Percentiles rank a stretch among this genome's conserved stretches.
Evolutionary conservation across 2,329 filamentous ascomycete genomes (phyloP).

Genomic region (Phyllosticta citrichinensis): DNA sequence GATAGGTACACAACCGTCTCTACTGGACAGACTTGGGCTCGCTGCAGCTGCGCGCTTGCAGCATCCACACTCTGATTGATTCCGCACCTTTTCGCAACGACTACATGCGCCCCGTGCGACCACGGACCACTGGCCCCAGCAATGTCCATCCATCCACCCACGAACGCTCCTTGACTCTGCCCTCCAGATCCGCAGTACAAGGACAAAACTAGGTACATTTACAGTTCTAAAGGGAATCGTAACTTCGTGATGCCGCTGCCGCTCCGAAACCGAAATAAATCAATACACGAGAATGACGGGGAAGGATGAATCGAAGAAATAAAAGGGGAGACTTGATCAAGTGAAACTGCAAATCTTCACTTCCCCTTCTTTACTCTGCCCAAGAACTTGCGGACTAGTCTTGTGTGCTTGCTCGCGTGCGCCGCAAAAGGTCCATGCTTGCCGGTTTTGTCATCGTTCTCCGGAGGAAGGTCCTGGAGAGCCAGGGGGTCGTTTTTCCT

Average conservation of each 20-base stretch:
- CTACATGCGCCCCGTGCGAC: not conserved
- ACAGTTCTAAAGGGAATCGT: not conserved
- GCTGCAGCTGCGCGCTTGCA: not conserved
- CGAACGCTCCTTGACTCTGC: not conserved
- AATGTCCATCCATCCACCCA: not conserved
- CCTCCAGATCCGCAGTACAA: not conserved
- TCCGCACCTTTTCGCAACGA: not conserved
- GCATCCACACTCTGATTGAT: not conserved
- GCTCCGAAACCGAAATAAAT: constrained; percentile 2
- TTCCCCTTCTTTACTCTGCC: constrained; percentile 23
- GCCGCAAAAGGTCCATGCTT: constrained; percentile 37
- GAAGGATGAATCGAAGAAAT: not conserved
- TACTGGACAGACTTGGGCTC: not conserved
- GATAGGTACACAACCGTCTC: not conserved
- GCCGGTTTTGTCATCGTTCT: constrained; percentile 38
- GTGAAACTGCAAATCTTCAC: constrained; percentile 1
- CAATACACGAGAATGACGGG: not conserved
- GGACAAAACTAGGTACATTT: constrained; percentile 6
- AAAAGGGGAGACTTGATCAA: not conserved
- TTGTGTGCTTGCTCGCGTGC: constrained; percentile 24
- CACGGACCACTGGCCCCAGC: not conserved
- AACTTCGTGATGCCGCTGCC: not conserved
- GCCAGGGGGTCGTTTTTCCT: constrained; percentile 42
- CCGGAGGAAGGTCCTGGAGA: constrained; percentile 41
- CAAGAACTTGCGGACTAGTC: constrained; percentile 26